phyloP scores from a whole-genome alignment of 2,329 filamentous ascomycete genomes.

The Xylariales sp. region DNA sequence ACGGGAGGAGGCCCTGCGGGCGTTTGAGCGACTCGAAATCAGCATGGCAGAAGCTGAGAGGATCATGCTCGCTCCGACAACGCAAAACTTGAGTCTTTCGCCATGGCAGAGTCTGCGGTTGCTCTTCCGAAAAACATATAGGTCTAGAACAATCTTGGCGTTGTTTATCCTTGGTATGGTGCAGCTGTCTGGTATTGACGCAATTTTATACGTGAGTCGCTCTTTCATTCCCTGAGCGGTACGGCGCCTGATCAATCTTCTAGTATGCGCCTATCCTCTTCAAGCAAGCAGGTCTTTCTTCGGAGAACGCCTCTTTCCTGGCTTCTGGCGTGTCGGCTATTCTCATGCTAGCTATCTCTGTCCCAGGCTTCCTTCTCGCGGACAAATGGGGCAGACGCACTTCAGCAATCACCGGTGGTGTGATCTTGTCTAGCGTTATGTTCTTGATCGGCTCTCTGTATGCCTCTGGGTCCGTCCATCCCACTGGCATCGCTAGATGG shows the following conservation, averaged over 20 bases:
- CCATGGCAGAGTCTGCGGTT: conserved; percentile 49
- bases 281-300: conserved; percentile 66
- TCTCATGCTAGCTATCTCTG: conserved; percentile 66
- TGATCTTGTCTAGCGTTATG: conserved; percentile 62
- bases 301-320: conserved; percentile 65
- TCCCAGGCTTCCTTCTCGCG: conserved; percentile 66
- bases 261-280: conserved; percentile 72
- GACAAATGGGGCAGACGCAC: conserved; percentile 69
- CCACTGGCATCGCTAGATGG: conserved; percentile 58
- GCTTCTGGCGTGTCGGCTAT: conserved; percentile 71
- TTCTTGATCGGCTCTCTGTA: conserved; percentile 66
- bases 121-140: conserved; percentile 55
- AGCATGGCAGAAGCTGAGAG: conserved; percentile 60
- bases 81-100: conserved; percentile 48
- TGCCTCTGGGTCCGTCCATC: conserved; percentile 57
- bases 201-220: conserved; percentile 65
- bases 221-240: background rate
- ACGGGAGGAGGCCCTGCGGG: conserved; percentile 57
- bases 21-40: conserved; percentile 57
- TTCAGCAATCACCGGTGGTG: conserved; percentile 64
- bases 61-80: conserved; percentile 53
- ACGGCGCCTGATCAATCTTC: background rate
- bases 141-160: conserved; percentile 60
- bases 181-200: conserved; percentile 72
- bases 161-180: conserved; percentile 63